These are phyloP conservation scores for Nicotiana tabacum DNA, from an alignment of 257 asterid genomes.

Conservation along the genomic window DNA sequence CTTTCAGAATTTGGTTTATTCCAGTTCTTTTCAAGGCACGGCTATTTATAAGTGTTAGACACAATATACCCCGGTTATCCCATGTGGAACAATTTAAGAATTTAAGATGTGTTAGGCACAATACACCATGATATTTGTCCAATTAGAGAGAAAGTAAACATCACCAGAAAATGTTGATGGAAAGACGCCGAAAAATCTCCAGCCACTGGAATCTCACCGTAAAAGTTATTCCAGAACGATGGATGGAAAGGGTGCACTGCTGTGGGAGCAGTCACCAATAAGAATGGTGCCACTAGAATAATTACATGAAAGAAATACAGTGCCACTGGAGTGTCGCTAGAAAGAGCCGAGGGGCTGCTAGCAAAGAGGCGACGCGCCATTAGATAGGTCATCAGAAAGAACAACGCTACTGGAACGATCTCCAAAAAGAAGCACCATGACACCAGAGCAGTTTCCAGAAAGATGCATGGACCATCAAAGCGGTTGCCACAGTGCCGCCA, in stretches of 20 bases:
- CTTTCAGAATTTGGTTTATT: not conserved
- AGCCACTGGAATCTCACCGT: not conserved
- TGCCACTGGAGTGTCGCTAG: not conserved
- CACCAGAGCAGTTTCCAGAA: not conserved
- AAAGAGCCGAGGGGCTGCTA: not conserved
- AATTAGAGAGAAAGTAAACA: not conserved
- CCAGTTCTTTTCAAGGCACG: not conserved
- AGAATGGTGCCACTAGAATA: not conserved
- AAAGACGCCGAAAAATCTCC: not conserved
- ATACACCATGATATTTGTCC: not conserved
- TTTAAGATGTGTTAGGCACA: not conserved
- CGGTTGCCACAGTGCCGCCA: too few relatives aligned
- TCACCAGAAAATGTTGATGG: not conserved
- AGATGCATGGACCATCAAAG: not conserved
- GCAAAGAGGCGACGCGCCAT: not conserved
- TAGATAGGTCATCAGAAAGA: not conserved
- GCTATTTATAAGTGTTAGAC: not conserved
- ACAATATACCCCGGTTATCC: not conserved
- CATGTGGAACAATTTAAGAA: not conserved
- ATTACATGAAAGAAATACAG: not conserved
- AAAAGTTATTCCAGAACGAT: not conserved
- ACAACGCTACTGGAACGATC: not conserved
- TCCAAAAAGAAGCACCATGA: not conserved
- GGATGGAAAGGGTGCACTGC: not conserved
- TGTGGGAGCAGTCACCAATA: not conserved